phyloP scores from a whole-genome alignment of 2,329 filamentous ascomycete genomes.

The Alternaria viburni region DNA sequence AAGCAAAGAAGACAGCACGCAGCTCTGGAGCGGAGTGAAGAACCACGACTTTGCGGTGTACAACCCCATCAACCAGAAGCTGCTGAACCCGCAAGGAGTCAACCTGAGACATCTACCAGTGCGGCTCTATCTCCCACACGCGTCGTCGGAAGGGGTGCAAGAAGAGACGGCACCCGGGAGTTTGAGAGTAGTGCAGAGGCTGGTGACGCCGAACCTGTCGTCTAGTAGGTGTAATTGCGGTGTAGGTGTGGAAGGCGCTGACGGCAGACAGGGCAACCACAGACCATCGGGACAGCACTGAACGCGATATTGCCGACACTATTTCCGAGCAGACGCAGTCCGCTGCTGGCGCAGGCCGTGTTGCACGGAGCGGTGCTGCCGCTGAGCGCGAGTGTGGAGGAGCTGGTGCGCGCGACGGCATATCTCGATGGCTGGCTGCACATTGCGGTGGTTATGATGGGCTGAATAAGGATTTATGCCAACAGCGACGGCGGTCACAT shows the following conservation, averaged over 20 bases:
- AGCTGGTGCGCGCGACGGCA: slow-evolving; percentile 79
- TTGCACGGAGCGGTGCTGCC: slow-evolving; percentile 86
- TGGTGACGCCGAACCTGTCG: slow-evolving; percentile 63
- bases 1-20: slow-evolving; percentile 81
- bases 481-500: neutral
- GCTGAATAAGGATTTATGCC: slow-evolving; percentile 36
- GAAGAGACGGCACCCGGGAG: slow-evolving; percentile 45
- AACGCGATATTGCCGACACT: slow-evolving; percentile 76
- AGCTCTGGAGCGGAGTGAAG: slow-evolving; percentile 81
- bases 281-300: slow-evolving; percentile 79
- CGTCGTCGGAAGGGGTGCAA: slow-evolving; percentile 27
- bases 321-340: slow-evolving; percentile 85
- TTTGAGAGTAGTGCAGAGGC: slow-evolving; percentile 69
- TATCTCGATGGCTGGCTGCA: slow-evolving; percentile 95
- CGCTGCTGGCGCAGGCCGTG: slow-evolving; percentile 81
- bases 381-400: slow-evolving; percentile 78
- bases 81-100: slow-evolving; percentile 75
- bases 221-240: slow-evolving; percentile 36
- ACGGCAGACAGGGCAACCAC: slow-evolving; percentile 56
- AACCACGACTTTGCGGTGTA: slow-evolving; percentile 78
- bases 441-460: slow-evolving; percentile 77
- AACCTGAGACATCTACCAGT: slow-evolving; percentile 81
- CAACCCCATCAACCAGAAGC: slow-evolving; percentile 73
- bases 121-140: slow-evolving; percentile 76
- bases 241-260: slow-evolving; percentile 13